Evolutionary conservation across 2,329 filamentous ascomycete species (phyloP), one percentile per base, ranked within the genome.

Genomic region (Hypoxylon sp.): DNA sequence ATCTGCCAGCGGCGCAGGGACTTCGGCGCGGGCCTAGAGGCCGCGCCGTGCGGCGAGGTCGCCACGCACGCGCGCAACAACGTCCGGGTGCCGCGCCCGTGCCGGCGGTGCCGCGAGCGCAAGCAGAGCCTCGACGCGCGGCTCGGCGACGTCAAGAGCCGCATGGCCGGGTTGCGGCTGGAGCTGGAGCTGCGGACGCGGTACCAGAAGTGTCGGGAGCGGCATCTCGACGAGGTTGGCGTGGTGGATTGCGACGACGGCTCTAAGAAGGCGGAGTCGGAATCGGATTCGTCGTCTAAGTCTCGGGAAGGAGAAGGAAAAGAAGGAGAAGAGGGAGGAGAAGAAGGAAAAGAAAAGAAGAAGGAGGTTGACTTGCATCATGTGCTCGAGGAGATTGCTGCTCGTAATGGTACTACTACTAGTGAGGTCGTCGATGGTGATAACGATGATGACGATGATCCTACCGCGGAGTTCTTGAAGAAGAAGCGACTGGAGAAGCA

Each of bases 141-240:
- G 12, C 29, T 66, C 2, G 34, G 15, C 3, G 11, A 35, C 2
- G 55, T 58, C 1, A 62, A 59, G 38, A 9, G 15, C 4, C 54
- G 46, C 7, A 57, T 67, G 17, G 47, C 42, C 2, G 45, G 32
- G 20, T 32, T 66, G 2, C 37, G 54, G 5, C 11, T 26, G 2
- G 47, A 62, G 1, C 47, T 67, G 0, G 27, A 57, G 2, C 47
- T 67, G 0, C 25, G 57, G 2, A 41, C 40, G 7, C 15, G 27
- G 4, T 61, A 66, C 21, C 73, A 44, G 1, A 32, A 45, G 7
- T 60, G 57, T 20, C n/a, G n/a, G n/a, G 12, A 58, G 42, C 49
- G 32, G 16, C 57, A 60, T 9, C 16, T 65, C 3, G 55, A 61
- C 2, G 64, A 63, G 2, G 62, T 34, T 0, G 59, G 59, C 1